Evolutionary conservation across 2,329 filamentous ascomycete species (phyloP).

Genomic region (Venturia aucupariae): DNA sequence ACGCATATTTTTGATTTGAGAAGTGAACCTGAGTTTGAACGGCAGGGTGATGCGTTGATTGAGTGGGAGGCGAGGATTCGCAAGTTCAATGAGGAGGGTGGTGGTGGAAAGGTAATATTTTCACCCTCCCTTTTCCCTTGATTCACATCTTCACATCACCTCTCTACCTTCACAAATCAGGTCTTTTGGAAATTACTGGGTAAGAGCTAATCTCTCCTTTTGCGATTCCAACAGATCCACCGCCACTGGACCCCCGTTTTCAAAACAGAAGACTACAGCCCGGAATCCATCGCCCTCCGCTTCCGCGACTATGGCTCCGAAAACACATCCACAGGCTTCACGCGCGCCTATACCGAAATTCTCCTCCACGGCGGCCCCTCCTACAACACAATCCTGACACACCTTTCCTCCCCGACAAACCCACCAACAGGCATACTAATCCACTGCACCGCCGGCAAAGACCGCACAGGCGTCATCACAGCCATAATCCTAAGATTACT

Average conservation of each 20-base stretch:
- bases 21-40: slow-evolving; percentile 13
- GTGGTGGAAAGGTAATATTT: neutral
- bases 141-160: no score
- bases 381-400: slow-evolving; percentile 50
- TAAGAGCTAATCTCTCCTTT: neutral
- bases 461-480: slow-evolving; percentile 62
- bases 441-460: slow-evolving; percentile 71
- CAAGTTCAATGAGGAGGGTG: neutral
- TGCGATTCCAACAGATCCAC: slow-evolving; percentile 2
- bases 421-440: slow-evolving; percentile 34
- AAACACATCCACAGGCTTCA: slow-evolving; percentile 45
- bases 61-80: slow-evolving; percentile 23
- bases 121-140: neutral
- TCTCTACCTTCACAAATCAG: no score
- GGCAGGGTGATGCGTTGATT: slow-evolving; percentile 27
- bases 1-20: slow-evolving; percentile 60
- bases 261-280: slow-evolving; percentile 48
- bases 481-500: slow-evolving; percentile 57
- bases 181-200: no score
- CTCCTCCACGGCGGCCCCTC: slow-evolving; percentile 43
- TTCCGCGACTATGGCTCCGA: slow-evolving; percentile 51
- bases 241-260: slow-evolving; percentile 55
- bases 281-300: slow-evolving; percentile 52
- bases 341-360: slow-evolving; percentile 55
- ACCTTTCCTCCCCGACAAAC: slow-evolving; percentile 40